These are phyloP conservation scores for Mycosphaerella arachidis DNA, from an alignment of 2,329 filamentous ascomycete genomes.

Conservation along the genomic window DNA sequence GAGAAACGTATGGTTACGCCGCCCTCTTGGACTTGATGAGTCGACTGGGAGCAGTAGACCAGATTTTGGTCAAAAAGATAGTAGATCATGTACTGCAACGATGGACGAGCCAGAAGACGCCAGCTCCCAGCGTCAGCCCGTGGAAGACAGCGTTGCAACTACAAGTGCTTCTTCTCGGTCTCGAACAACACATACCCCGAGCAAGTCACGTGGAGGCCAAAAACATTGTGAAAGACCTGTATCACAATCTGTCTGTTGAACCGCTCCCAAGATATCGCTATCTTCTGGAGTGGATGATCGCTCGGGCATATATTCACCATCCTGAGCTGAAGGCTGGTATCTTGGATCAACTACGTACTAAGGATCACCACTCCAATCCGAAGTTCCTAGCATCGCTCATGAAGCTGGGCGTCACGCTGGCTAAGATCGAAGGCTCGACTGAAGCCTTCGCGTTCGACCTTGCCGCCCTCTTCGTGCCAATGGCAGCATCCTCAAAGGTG, in stretches of 20 bases:
- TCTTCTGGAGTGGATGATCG: constrained; percentile 47
- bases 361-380: constrained; percentile 45
- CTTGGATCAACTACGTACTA: constrained; percentile 34
- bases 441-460: constrained; percentile 38
- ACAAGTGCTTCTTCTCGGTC: constrained; percentile 43
- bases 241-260: constrained; percentile 42
- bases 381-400: constrained; percentile 46
- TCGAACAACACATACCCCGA: constrained; percentile 33
- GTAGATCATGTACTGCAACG: constrained; percentile 37
- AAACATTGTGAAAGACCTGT: constrained; percentile 36
- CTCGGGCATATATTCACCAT: constrained; percentile 38
- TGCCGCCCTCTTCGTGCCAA: constrained; percentile 40
- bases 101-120: constrained; percentile 42
- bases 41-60: constrained; percentile 30
- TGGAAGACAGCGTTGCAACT: constrained; percentile 49
- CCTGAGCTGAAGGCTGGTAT: constrained; percentile 32
- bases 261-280: constrained; percentile 46
- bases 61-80: constrained; percentile 21
- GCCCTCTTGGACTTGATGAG: constrained; percentile 43
- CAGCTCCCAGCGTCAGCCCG: constrained; percentile 41
- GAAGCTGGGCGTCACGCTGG: constrained; percentile 43
- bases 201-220: constrained; percentile 22
- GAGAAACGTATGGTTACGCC: constrained; percentile 42
- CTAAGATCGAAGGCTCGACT: constrained; percentile 34
- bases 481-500: constrained; percentile 47